Percentiles rank a stretch among this genome's conserved stretches.
Conservation (phyloP, 2,329 filamentous ascomycete genomes). For the Penicillium nordicum region DNA sequence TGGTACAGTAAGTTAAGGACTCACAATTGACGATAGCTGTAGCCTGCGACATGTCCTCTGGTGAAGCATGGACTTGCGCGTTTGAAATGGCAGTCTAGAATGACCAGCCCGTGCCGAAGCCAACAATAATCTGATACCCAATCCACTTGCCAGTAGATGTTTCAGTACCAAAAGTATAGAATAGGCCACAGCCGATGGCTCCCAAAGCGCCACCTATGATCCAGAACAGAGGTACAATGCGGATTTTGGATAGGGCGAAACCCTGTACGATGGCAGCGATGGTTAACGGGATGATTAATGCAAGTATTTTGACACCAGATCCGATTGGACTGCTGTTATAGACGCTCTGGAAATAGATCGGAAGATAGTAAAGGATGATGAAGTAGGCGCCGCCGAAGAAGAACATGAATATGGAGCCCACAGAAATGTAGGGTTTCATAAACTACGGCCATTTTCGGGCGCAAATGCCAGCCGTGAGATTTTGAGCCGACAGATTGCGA, state of each 20-base stretch:
- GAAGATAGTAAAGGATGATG: slow-evolving; percentile 33
- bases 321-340: slow-evolving; percentile 29
- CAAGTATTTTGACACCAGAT: slow-evolving; percentile 43
- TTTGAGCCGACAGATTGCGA: slow-evolving; percentile 35
- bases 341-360: slow-evolving; percentile 39
- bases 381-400: slow-evolving; percentile 36
- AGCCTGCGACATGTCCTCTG: background rate
- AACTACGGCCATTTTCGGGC: slow-evolving; percentile 14
- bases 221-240: slow-evolving; percentile 29
- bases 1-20: background rate
- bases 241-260: slow-evolving; percentile 25
- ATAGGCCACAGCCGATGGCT: slow-evolving; percentile 30
- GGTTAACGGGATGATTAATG: slow-evolving; percentile 38
- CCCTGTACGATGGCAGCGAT: slow-evolving; percentile 31
- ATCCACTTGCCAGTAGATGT: slow-evolving; percentile 23
- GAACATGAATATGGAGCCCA: slow-evolving; percentile 32
- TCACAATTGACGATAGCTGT: slow-evolving; percentile 1
- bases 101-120: slow-evolving; percentile 20
- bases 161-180: slow-evolving; percentile 33
- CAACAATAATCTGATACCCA: slow-evolving; percentile 23
- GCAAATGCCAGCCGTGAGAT: slow-evolving; percentile 42
- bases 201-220: slow-evolving; percentile 27
- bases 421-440: slow-evolving; percentile 32
- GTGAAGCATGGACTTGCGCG: background rate
- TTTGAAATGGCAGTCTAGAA: slow-evolving; percentile 13